Base-by-base conservation (phyloP, 768 basidiomycete species). In the Boletus fagicola region DNA sequence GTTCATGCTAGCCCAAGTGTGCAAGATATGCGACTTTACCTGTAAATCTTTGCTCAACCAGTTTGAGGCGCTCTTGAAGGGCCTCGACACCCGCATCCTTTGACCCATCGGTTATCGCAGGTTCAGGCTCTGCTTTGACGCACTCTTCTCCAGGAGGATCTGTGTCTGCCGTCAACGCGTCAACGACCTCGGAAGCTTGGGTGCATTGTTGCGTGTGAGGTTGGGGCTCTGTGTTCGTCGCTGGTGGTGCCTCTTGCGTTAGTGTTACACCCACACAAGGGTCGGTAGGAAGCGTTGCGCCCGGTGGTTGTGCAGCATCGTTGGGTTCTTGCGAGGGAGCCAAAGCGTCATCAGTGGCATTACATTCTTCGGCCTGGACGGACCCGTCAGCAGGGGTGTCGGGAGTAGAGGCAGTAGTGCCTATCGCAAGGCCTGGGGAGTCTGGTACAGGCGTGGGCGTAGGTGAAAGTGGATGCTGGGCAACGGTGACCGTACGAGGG, bases 1-100 rank as follows among this genome's bases (percentile, higher is more conserved):
- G 58, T 50, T 54, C 49, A 60, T 33, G 45, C 30, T 11, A 22
- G 35, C 38, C 45, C 31, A n/a, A 38, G 51, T 49, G 10, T 31
- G 56, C 18, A 51, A 33, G n/a, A 47, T 26, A 35, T 54, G 18
- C 6, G 38, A 46, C 24, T 70, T 58, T 68, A 87, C 91, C 90
- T 59, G 84, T 63, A 65, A 93, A 92, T n/a, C 86, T 79, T 68
- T 90, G 84, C 63, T 93, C 90, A 3, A 92, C 80, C 38, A 87
- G 75, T 66, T 80, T 85, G 56, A 94, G 73, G 43, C 83, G 80
- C 59, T 85, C 78, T 66, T 84, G 87, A 52, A 92, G 72, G 35
- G 73, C 75, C 53, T 90, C 89, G 7, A 88, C 71, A 56, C 78
- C 73, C 4, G 56, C 51, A 39, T 61, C 65, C 22, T 57, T 56